These are phyloP conservation scores for Hypoxylon sp. DNA, from an alignment of 2,329 filamentous ascomycete genomes.

Conservation along the genomic window DNA sequence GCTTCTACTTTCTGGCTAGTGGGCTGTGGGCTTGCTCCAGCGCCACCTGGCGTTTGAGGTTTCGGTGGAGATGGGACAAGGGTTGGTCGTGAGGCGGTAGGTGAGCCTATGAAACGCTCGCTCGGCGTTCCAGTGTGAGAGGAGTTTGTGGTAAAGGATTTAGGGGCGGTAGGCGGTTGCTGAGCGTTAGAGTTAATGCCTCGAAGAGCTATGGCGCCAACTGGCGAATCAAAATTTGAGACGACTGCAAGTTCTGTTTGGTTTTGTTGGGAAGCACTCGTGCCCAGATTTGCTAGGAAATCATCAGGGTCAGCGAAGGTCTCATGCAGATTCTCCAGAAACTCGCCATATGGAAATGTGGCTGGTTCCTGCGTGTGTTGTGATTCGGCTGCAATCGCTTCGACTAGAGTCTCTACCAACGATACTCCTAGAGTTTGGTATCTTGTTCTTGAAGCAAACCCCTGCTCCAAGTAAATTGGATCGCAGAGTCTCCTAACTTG, in stretches of 20 bases:
- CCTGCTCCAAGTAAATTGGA: conserved; percentile 59
- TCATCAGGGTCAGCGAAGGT: conserved; percentile 37
- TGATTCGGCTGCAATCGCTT: conserved; percentile 43
- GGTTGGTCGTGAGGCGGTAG: conserved; percentile 34
- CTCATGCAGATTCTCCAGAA: conserved; percentile 45
- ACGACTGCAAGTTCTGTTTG: conserved; percentile 22
- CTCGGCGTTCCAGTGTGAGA: conserved; percentile 41
- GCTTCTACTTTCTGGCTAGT: conserved; percentile 59
- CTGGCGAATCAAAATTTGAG: conserved; percentile 33
- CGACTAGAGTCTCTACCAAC: conserved; percentile 60
- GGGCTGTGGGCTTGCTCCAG: conserved; percentile 32
- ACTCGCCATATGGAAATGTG: conserved; percentile 44
- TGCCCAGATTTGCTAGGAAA: conserved; percentile 29
- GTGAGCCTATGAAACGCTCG: conserved; percentile 43
- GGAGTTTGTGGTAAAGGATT: conserved; percentile 24
- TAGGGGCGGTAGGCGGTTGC: conserved; percentile 25
- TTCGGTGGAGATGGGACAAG: conserved; percentile 36
- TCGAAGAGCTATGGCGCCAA: conserved; percentile 39
- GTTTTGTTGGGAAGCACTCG: conserved; percentile 40
- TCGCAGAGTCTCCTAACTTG: conserved; percentile 61
- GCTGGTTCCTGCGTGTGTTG: conserved; percentile 41
- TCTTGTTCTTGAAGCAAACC: conserved; percentile 54
- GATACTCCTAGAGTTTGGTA: conserved; percentile 62
- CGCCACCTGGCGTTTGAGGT: conserved; percentile 35
- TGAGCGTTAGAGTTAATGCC: conserved; percentile 33